Base-by-base conservation (phyloP, 352 stramenopile genomes). In the Pythium vanterpoolii region DNA sequence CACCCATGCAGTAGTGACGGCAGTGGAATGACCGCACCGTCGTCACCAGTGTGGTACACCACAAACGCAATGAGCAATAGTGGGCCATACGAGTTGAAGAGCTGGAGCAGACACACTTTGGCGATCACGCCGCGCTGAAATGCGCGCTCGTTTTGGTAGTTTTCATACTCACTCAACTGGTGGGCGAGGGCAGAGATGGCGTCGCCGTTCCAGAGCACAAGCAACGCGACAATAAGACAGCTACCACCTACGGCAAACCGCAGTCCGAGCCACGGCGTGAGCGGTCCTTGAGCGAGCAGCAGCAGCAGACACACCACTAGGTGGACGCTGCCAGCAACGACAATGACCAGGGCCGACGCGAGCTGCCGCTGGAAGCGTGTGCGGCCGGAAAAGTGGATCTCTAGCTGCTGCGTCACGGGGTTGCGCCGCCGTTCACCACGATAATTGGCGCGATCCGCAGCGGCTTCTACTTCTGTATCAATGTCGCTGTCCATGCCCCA, bases 401-500 rank as follows among this genome's bases (percentile, higher is more conserved):
- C 62, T 9, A 63, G 40, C 51, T 74, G 38, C 40, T 69, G 65
- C 0, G 67, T 74, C 21, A 71, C 30, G 10, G 73, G 63, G 52
- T 81, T 67, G 1, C 51, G 60, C 3, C 64, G 55, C 23, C n/a
- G 40, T 5, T 56, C 47, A 24, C 75, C 64, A n/a, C 52, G 63
- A 24, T 74, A 77, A 16, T 64, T 70, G 9, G 62, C 43, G 8
- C 63, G 76, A 5, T 74, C 57, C 21, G 72, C 34, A 8, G 14
- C 2, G 14, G 14, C 27, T 8, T 21, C 38, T 2, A 4, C 39
- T 2, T 63, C 4, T 6, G 68, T 44, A 16, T 64, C 31, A 10
- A 36, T 27, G 14, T 34, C 23, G 18, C 64, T 21, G 14, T 48
- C 44, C 30, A 74, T 74, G 4, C 77, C 78, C 81, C 81, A 90